phyloP scores from a whole-genome alignment of 352 stramenopile species.

The Globisporangium megalacanthum region DNA sequence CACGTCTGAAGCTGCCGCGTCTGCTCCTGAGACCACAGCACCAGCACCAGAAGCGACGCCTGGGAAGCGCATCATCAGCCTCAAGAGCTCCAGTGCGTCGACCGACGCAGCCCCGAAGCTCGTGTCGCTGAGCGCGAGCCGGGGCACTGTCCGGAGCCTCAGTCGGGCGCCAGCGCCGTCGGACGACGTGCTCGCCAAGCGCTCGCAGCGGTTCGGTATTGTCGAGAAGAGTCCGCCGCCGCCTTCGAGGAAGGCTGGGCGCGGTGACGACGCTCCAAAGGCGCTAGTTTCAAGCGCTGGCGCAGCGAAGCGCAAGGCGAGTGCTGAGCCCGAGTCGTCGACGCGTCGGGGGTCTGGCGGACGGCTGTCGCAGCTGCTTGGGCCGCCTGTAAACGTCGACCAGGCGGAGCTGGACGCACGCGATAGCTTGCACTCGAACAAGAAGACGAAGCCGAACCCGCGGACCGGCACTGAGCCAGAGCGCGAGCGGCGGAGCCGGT shows the following conservation, averaged over 20 bases:
- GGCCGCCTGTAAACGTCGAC: slow-evolving; percentile 70
- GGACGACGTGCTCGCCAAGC: slow-evolving; percentile 53
- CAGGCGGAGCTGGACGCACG: slow-evolving; percentile 70
- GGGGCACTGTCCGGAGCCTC: slow-evolving; percentile 50
- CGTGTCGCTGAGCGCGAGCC: slow-evolving; percentile 32
- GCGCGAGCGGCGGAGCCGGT: slow-evolving; percentile 4
- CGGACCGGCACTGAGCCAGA: slow-evolving; percentile 9
- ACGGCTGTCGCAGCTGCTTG: slow-evolving; percentile 46
- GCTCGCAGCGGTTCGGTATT: slow-evolving; percentile 72
- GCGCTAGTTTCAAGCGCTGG: slow-evolving; percentile 17
- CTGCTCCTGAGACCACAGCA: slow-evolving; percentile 12
- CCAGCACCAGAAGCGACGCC: slow-evolving; percentile 5
- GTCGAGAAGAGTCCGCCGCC: slow-evolving; percentile 30
- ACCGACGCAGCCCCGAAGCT: slow-evolving; percentile 38
- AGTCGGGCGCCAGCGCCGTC: slow-evolving; percentile 35
- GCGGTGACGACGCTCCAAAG: slow-evolving; percentile 10
- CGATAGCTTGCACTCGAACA: slow-evolving; percentile 47
- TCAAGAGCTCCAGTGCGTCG: slow-evolving; percentile 37
- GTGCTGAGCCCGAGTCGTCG: slow-evolving; percentile 8
- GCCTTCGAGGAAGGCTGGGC: slow-evolving; percentile 13
- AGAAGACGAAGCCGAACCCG: slow-evolving; percentile 45
- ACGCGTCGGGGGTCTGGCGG: slow-evolving; percentile 14
- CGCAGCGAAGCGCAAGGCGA: slow-evolving; percentile 16
- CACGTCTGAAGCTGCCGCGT: slow-evolving; percentile 4
- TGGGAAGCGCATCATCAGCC: slow-evolving; percentile 55